Evolutionary conservation across 2,329 filamentous ascomycete genomes (phyloP).

Genomic region (Colletotrichum sp.): DNA sequence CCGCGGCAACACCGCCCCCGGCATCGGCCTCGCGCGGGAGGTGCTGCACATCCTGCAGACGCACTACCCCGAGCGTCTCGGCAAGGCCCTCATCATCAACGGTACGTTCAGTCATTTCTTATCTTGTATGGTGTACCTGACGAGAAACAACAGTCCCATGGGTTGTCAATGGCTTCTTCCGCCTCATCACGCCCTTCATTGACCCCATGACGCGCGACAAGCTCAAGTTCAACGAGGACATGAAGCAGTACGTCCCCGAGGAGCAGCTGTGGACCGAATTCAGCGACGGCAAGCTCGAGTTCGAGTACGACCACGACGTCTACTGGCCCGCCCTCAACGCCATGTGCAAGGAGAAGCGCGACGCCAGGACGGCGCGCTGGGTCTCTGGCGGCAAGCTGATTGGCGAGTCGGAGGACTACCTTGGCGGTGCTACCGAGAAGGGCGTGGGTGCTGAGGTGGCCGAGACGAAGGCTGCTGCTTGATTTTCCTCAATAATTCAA

Average conservation of each 20-base stretch:
- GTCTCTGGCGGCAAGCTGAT: slow-evolving; percentile 77
- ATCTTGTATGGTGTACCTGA: slow-evolving; percentile 8
- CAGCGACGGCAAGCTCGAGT: slow-evolving; percentile 78
- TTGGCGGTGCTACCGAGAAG: slow-evolving; percentile 63
- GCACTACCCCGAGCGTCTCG: slow-evolving; percentile 93
- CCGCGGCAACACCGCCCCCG: slow-evolving; percentile 75
- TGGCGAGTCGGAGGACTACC: slow-evolving; percentile 86
- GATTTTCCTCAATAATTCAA: not conserved
- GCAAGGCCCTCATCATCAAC: slow-evolving; percentile 88
- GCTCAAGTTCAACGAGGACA: slow-evolving; percentile 96
- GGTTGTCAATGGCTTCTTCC: slow-evolving; percentile 93
- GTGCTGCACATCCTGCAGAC: slow-evolving; percentile 92
- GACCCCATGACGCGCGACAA: slow-evolving; percentile 93
- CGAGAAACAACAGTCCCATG: slow-evolving; percentile 72
- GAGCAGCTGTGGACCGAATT: slow-evolving; percentile 83
- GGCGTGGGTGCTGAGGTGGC: not conserved
- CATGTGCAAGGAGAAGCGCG: slow-evolving; percentile 70
- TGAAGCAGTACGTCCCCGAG: slow-evolving; percentile 79
- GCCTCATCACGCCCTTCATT: slow-evolving; percentile 94
- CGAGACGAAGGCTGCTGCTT: not conserved
- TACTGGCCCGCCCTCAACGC: slow-evolving; percentile 90
- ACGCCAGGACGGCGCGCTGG: slow-evolving; percentile 74
- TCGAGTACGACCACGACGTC: slow-evolving; percentile 85
- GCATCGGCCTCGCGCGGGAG: slow-evolving; percentile 77
- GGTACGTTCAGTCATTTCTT: slow-evolving; percentile 52